Evolutionary conservation across 208 protist genomes (phyloP).

Genomic region (Leishmania tropica): DNA sequence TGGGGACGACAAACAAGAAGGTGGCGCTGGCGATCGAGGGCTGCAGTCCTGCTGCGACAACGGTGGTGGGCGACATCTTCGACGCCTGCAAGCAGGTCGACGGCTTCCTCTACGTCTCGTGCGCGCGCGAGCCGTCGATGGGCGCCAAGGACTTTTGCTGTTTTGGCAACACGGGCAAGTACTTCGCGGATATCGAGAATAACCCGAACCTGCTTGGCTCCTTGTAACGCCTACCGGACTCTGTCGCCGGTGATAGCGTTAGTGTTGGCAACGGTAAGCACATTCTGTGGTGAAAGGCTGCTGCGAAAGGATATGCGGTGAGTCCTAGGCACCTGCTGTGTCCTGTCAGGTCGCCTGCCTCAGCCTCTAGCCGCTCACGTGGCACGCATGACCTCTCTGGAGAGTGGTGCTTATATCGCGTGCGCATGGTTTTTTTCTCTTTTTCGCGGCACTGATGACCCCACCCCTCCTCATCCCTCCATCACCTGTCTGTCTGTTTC

Average conservation of each 20-base stretch:
- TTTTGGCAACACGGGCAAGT: slow-evolving; percentile 2
- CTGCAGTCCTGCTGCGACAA: slow-evolving; percentile 13
- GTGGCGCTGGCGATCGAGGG: slow-evolving; percentile 15
- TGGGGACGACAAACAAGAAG: not conserved
- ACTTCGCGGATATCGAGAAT: slow-evolving; percentile 20
- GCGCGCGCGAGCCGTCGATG: slow-evolving; percentile 17
- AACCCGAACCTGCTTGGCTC: slow-evolving; percentile 23
- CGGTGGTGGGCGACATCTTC: slow-evolving; percentile 27
- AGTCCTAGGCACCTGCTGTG: not conserved
- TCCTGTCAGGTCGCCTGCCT: not conserved
- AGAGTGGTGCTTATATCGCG: too few species aligned
- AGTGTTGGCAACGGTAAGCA: not conserved
- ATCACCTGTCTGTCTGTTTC: too few species aligned
- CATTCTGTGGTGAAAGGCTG: not conserved
- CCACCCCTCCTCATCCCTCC: too few species aligned
- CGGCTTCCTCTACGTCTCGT: slow-evolving; percentile 35
- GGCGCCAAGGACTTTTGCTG: slow-evolving; percentile 18
- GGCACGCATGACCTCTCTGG: too few species aligned
- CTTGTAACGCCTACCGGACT: not conserved
- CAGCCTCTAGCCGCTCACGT: not conserved
- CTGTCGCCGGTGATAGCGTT: not conserved
- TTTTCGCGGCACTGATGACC: too few species aligned
- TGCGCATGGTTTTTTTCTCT: too few species aligned
- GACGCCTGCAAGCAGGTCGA: slow-evolving; percentile 25
- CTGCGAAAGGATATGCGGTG: not conserved